A percentile compares a stretch with the other conserved stretches of the same genome.
These are phyloP conservation scores for Azolla pinnata DNA, from an alignment of 75 land plant genomes.

Conservation along the genomic window DNA sequence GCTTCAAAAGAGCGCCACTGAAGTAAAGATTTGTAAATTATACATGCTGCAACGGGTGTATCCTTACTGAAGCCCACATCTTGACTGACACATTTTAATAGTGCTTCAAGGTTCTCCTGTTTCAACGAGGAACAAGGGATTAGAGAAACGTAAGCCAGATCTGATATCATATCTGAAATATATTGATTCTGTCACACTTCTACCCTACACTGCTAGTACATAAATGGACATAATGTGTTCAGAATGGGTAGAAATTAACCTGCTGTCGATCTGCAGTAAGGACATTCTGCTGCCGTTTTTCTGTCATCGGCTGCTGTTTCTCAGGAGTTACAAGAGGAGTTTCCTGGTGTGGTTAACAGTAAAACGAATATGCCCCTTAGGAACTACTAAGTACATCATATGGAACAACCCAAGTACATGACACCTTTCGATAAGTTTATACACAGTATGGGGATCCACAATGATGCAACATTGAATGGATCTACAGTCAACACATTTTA, in stretches of 20 bases:
- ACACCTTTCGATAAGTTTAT: no score
- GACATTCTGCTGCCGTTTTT: conserved; percentile 50
- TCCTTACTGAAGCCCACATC: conserved; percentile 67
- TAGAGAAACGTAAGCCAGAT: no score
- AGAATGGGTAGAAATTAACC: no score
- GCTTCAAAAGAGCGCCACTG: conserved; percentile 96
- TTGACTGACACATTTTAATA: conserved; percentile 66
- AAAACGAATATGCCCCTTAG: neutral
- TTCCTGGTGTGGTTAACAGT: conserved; percentile 17
- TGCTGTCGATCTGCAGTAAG: conserved; percentile 68
- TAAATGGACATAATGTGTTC: no score
- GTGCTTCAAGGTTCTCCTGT: conserved; percentile 85
- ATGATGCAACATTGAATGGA: no score
- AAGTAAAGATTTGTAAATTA: conserved; percentile 73
- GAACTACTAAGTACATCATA: neutral
- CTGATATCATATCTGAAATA: no score
- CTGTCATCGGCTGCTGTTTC: conserved; percentile 34
- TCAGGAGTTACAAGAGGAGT: conserved; percentile 13
- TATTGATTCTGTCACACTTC: no score
- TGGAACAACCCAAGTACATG: no score
- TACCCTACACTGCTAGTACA: no score
- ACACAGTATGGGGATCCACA: no score
- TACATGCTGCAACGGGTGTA: conserved; percentile 69
- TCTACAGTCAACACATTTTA: no score
- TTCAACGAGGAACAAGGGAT: no score